phyloP scores from a whole-genome alignment of 352 stramenopile genomes.

The Globisporangium spiculum region DNA sequence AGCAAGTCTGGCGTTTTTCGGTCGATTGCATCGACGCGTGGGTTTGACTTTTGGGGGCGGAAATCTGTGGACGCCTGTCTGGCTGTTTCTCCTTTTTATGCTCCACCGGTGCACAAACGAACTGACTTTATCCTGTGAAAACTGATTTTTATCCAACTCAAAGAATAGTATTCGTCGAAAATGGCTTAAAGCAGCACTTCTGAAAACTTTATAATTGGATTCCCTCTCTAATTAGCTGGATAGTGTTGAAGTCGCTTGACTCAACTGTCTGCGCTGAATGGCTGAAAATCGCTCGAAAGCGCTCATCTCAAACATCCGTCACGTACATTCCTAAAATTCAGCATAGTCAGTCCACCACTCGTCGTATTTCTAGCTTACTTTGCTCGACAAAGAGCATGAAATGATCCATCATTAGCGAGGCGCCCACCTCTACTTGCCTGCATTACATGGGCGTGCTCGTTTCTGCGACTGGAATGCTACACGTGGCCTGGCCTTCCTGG shows the following conservation, averaged over 20 bases:
- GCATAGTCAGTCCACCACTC: background rate
- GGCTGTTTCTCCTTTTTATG: background rate
- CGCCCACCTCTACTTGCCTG: background rate
- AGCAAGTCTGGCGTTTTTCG: background rate
- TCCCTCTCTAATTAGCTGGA: background rate
- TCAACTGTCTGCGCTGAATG: background rate
- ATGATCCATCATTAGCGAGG: background rate
- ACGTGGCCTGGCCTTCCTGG: background rate
- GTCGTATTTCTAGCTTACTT: background rate
- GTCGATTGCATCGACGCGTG: background rate
- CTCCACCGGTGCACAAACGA: background rate
- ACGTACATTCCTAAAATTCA: background rate
- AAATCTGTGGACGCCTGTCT: background rate
- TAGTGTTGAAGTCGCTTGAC: background rate
- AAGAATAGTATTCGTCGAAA: background rate
- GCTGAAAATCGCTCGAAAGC: background rate
- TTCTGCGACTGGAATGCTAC: background rate
- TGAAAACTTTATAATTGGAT: background rate
- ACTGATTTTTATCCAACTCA: background rate
- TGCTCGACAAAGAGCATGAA: background rate
- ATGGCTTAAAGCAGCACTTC: background rate
- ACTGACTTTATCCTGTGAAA: conserved; percentile 5
- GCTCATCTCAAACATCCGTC: background rate
- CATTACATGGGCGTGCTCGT: background rate
- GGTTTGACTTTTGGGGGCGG: background rate